Evolutionary conservation across 345 rosid genomes (phyloP), one percentile per base, ranked within the genome.

Genomic region (Aquilaria yunnanensis): DNA sequence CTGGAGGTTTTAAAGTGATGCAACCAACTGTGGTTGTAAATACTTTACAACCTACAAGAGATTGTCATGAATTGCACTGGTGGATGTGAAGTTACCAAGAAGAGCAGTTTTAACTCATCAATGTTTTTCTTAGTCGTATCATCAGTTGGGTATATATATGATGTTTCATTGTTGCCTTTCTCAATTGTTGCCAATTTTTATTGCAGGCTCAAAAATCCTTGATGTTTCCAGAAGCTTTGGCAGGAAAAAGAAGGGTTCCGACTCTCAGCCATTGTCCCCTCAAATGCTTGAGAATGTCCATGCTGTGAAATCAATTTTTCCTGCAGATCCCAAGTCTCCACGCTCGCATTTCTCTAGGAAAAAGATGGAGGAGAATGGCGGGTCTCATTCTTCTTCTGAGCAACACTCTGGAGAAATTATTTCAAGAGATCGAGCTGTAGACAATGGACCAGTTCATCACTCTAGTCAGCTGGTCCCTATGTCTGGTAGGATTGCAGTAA

Each of bases 191-290:
- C 56, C 45, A 52, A n/a, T 41, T 41, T 12, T 64, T 61, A 8
- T 75, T 55, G 61, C 77, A 82, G 96, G 79, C 54, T 82, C 89
- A 59, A 65, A 64, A 70, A 54, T 71, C 57, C 75, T 78, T 64
- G 80, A 75, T 45, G 66, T 72, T 58, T 63, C 92, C 47, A 72
- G 78, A 58, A 88, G 92, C 82, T 79, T 85, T 61, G 85, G 86
- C 63, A 74, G 77, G 74, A 84, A 76, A 63, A 79, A 87, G 83
- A 83, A 83, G 58, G 84, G 72, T 70, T 47, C 81, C n/a, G 58
- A 72, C 52, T 70, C 85, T 61, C 79, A 66, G 62, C 75, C 80
- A 31, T 67, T 9, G 41, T 61, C 98, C 14, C 79, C 88, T 49
- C 72, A 52, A 66, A 65, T 66, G 9, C 50, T 31, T 61, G 73